Base-by-base conservation (phyloP, 768 basidiomycete genomes). In the Panellus pusillus region DNA sequence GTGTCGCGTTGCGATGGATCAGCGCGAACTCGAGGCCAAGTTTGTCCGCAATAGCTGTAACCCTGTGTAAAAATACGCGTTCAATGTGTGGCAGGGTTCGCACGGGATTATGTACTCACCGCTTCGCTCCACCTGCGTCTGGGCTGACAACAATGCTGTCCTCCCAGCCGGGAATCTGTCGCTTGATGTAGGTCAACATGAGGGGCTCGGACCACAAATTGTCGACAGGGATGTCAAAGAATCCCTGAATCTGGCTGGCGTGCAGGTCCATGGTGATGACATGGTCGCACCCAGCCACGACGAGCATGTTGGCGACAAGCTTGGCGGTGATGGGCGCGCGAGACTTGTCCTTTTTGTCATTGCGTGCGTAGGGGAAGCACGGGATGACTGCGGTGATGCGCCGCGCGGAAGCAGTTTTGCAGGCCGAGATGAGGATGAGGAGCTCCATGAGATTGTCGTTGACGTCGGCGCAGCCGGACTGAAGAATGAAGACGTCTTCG, bases 221-320 rank as follows among this genome's bases (percentile, higher is more conserved):
- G 74, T 98, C 96, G 24, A 97, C 95, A 9, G 96, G 96, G 61
- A 98, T 93, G 70, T 98, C 94, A 69, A 98, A 98, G 78, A 98
- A 98, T 7, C 96, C 96, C 68, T 98, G 96, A 55, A 98, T 98
- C 74, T 98, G 96, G 64, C 89, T 90, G 38, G 96, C 95, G 66
- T 98, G 96, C 46, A 98, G 75, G 70, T 98, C 95, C 89, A 98
- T 96, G n/a, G 96, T 98, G 62, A 99, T 98, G 65, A 99, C 89
- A 67, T 98, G 96, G 72, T 98, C 96, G 67, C 94, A 97, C 19
- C 96, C 96, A 9, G 97, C 95, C 43, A 97, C 91, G 40, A 85
- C 87, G 55, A 99, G 78, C 96, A 98, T 98, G 71, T 97, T 98
- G 19, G 96, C 95, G 44, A 98, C 92, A 49, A 99, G 82, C 74